Evolutionary conservation across 2,329 filamentous ascomycete genomes (phyloP).

Genomic region (Aureobasidium mangrovei): DNA sequence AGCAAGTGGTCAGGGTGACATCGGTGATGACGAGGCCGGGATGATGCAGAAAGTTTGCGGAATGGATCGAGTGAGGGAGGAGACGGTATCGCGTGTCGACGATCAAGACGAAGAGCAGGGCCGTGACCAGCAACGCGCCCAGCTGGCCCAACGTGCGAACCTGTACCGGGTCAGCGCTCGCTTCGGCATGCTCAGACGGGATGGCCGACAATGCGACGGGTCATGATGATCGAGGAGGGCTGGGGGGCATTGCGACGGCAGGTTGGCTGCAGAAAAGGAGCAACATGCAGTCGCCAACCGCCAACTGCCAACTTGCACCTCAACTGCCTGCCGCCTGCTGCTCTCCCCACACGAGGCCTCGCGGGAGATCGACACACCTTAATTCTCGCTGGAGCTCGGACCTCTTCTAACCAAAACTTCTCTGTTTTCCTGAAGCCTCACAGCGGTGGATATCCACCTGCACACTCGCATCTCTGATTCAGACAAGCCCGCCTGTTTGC

Average conservation of each 20-base stretch:
- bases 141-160: slow-evolving; percentile 65
- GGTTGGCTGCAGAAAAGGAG: background rate
- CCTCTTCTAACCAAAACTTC: background rate
- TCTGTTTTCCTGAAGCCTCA: background rate
- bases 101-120: slow-evolving; percentile 63
- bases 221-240: slow-evolving; percentile 14
- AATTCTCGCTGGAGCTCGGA: background rate
- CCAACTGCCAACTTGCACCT: slow-evolving; percentile 1
- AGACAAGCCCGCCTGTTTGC: background rate
- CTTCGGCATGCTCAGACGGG: background rate
- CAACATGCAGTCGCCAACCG: background rate
- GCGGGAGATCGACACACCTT: slow-evolving; percentile 1
- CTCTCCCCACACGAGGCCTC: background rate
- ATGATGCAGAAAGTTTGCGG: slow-evolving; percentile 71
- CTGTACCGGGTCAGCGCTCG: slow-evolving; percentile 20
- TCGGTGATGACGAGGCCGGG: slow-evolving; percentile 80
- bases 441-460: too few species aligned
- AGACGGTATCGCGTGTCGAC: slow-evolving; percentile 85
- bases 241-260: slow-evolving; percentile 1
- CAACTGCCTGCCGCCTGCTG: background rate
- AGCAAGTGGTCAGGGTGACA: slow-evolving; percentile 69
- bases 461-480: too few species aligned
- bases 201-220: slow-evolving; percentile 17
- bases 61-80: slow-evolving; percentile 76
- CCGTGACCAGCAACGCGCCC: slow-evolving; percentile 52